Evolutionary conservation across 768 basidiomycete genomes (phyloP).

Genomic region (Calocera cornea): DNA sequence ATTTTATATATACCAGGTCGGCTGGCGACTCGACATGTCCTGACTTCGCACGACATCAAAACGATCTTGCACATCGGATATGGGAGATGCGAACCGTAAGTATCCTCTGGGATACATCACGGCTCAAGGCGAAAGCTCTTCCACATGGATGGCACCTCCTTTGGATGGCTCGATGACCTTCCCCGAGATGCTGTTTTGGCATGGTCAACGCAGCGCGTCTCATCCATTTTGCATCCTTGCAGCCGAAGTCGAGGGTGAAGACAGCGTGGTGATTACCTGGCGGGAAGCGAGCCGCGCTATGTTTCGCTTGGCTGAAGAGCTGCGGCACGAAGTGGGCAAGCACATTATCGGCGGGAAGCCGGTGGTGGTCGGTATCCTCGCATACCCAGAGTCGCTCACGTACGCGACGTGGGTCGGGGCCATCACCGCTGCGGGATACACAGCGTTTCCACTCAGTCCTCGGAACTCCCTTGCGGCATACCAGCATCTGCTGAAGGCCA

Average conservation of each 20-base stretch:
- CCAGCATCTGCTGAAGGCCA: background rate
- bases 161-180: background rate
- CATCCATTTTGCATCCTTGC: background rate
- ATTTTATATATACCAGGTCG: too few relatives aligned
- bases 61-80: too few relatives aligned
- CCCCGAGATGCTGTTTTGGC: background rate
- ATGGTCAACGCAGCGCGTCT: background rate
- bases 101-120: background rate
- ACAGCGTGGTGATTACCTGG: background rate
- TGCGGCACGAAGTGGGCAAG: background rate
- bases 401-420: background rate
- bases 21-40: too few relatives aligned
- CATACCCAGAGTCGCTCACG: background rate
- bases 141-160: background rate
- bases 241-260: background rate
- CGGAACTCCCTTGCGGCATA: background rate
- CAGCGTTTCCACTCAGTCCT: background rate
- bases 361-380: background rate
- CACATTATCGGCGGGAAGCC: background rate
- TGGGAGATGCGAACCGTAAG: too few relatives aligned
- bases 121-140: background rate
- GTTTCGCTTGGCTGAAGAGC: background rate
- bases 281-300: background rate
- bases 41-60: too few relatives aligned
- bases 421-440: background rate